Evolutionary conservation across 306 rosid species (phyloP).

Genomic region (Senna siamea): DNA sequence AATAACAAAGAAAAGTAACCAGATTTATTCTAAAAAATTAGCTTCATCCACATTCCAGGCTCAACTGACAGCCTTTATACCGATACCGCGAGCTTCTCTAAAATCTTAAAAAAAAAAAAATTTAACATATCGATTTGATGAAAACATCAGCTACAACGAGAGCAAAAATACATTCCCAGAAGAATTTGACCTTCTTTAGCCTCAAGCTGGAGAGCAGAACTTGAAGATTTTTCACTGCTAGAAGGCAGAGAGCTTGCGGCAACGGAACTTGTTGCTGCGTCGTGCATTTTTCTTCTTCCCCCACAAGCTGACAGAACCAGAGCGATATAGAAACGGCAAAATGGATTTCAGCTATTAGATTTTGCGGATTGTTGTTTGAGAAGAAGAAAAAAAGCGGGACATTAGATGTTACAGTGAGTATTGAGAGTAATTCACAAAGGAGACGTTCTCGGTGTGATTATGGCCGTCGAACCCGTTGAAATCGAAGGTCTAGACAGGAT

Average conservation of each 20-base stretch:
- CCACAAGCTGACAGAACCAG: slow-evolving; percentile 12
- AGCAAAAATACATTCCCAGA: neutral
- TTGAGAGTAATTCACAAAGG: neutral
- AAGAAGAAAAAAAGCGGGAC: neutral
- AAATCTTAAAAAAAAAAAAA: neutral
- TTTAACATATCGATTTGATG: neutral
- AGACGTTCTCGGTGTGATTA: neutral
- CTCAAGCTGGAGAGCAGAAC: slow-evolving; percentile 64
- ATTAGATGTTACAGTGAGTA: neutral
- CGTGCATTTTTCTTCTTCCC: slow-evolving; percentile 46
- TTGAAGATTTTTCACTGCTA: slow-evolving; percentile 72
- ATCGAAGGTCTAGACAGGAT: slow-evolving; percentile 37
- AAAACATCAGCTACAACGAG: neutral
- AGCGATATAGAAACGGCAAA: neutral
- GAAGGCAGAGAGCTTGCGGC: slow-evolving; percentile 70
- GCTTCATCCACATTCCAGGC: neutral
- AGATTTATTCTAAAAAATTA: neutral
- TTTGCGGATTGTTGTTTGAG: neutral
- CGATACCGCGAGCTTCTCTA: neutral
- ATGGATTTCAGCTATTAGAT: neutral
- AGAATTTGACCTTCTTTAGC: slow-evolving; percentile 55
- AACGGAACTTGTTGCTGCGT: slow-evolving; percentile 55
- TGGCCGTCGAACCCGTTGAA: slow-evolving; percentile 33
- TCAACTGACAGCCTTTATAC: neutral
- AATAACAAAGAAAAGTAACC: neutral